Evolutionary conservation across 2,329 filamentous ascomycete genomes (phyloP).

Genomic region (Colletotrichum sp.): DNA sequence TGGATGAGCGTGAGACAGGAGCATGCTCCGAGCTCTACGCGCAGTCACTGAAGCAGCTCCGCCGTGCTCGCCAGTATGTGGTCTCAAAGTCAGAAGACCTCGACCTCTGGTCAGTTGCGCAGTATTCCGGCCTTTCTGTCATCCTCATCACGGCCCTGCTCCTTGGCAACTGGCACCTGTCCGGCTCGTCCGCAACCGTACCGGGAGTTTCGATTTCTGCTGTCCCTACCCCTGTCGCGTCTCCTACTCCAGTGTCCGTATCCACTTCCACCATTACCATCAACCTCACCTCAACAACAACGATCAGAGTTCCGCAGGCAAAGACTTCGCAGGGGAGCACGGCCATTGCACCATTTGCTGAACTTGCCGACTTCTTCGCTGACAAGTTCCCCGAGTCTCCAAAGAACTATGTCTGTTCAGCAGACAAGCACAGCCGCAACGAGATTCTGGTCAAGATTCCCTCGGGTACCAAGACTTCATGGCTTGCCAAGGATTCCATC

Average conservation of each 20-base stretch:
- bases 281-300: constrained; percentile 41
- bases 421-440: constrained; percentile 48
- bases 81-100: background rate
- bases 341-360: constrained; percentile 39
- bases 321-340: constrained; percentile 29
- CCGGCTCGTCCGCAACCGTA: background rate
- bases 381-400: constrained; percentile 36
- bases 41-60: background rate
- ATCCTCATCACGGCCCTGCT: background rate
- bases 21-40: background rate
- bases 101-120: background rate
- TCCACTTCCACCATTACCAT: constrained; percentile 37
- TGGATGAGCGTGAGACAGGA: constrained; percentile 1
- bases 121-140: background rate
- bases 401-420: constrained; percentile 46
- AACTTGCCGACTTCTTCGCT: constrained; percentile 46
- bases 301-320: constrained; percentile 31
- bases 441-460: constrained; percentile 62
- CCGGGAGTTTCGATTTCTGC: background rate
- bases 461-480: constrained; percentile 52
- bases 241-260: background rate
- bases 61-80: background rate
- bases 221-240: background rate
- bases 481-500: constrained; percentile 62
- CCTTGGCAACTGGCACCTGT: background rate